A percentile compares a stretch with the other conserved stretches of the same genome.
These are phyloP conservation scores for Candolleomyces eurysporus DNA, from an alignment of 768 basidiomycete genomes.

Conservation along the genomic window DNA sequence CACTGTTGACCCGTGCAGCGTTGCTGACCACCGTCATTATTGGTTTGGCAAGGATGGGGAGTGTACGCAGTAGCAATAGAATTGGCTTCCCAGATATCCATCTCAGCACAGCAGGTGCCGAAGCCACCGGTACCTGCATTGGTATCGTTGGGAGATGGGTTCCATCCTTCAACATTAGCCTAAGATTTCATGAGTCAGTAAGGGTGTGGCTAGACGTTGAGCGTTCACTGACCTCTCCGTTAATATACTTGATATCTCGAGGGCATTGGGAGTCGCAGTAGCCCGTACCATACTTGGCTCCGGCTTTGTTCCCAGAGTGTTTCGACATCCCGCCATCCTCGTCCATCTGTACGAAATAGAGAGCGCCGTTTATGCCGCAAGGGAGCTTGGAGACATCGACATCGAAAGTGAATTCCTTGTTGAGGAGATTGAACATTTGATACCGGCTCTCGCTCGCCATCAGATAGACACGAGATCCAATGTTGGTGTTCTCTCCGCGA, in stretches of 20 bases:
- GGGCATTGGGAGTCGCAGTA: slow-evolving; percentile 50
- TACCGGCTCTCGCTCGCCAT: slow-evolving; percentile 44
- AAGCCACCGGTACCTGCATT: slow-evolving; percentile 46
- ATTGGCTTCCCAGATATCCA: slow-evolving; percentile 64
- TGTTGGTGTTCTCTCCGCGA: slow-evolving; percentile 28
- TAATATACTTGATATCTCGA: slow-evolving; percentile 56
- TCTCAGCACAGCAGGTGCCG: slow-evolving; percentile 56
- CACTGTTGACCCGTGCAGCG: slow-evolving; percentile 43
- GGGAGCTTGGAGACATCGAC: slow-evolving; percentile 56
- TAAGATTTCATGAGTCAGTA: slow-evolving; percentile 20
- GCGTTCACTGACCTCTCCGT: slow-evolving; percentile 38
- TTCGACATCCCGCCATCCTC: slow-evolving; percentile 48
- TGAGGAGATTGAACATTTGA: slow-evolving; percentile 42
- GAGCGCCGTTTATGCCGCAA: slow-evolving; percentile 58
- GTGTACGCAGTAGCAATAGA: slow-evolving; percentile 49
- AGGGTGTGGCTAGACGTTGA: neutral
- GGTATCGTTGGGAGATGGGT: slow-evolving; percentile 28
- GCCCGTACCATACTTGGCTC: slow-evolving; percentile 40
- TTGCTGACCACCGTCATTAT: slow-evolving; percentile 29
- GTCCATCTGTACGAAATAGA: slow-evolving; percentile 58
- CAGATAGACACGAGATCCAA: slow-evolving; percentile 45
- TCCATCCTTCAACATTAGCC: slow-evolving; percentile 50
- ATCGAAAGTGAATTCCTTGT: slow-evolving; percentile 61
- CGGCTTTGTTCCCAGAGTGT: slow-evolving; percentile 51
- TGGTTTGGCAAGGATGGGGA: slow-evolving; percentile 46